Base-by-base conservation (phyloP, 306 rosid genomes). In the Prunus davidiana region DNA sequence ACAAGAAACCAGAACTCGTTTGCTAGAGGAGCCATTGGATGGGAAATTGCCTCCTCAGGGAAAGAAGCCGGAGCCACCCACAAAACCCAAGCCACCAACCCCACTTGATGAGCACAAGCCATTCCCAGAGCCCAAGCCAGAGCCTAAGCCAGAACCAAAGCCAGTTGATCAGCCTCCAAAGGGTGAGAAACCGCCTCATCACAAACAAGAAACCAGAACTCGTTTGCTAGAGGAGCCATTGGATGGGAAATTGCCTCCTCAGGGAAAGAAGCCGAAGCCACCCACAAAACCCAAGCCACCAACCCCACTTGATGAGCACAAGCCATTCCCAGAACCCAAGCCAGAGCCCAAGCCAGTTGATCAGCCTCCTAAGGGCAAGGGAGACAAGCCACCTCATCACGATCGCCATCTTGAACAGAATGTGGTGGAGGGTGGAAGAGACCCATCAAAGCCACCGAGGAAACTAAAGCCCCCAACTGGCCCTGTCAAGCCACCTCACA, bases 201-300 rank as follows among this genome's bases (percentile, higher is more conserved):
- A 24, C 1, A 24, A 24, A 24, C 25, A 24, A 24, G 25, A 24
- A 24, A 64, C 47, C 7, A 46, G 69, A 18, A 6, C 25, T 5
- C 69, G 69, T 57, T 57, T 72, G 25, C 41, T 60, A 10, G 27
- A 43, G 56, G 57, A 58, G 28, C 14, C 43, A 28, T 24, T 73
- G 18, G 66, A 55, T 41, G 76, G 25, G 18, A 58, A 24, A 19
- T 19, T 30, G 57, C 32, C 76, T 58, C 56, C 43, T 24, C 5
- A 43, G 19, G 76, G 54, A 57, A 71, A 71, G 65, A 72, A 55
- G 24, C 34, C 76, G n/a, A 72, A 56, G 18, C 34, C 64, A 28
- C 75, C 54, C 50, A 65, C 76, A 72, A 72, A 6, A 34, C 20
- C 41, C 38, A 72, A 72, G 14, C 76, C 76, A 13, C 76, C 66